Conservation (phyloP, 768 basidiomycete genomes). For the Botryobasidium botryosum region DNA sequence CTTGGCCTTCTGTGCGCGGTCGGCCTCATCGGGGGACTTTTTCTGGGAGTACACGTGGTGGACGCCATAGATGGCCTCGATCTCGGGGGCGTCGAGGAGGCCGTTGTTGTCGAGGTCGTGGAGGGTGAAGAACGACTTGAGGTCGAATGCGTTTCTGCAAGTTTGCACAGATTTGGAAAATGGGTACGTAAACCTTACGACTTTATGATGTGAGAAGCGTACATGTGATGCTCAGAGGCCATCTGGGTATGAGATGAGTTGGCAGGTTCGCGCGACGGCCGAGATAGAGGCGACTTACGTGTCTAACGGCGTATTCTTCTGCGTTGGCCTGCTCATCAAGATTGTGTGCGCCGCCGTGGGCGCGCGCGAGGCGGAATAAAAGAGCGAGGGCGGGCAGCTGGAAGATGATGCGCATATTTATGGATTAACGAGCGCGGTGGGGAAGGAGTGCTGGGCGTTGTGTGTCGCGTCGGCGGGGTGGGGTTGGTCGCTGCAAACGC, state of each 20-base stretch:
- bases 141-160: slow-evolving; percentile 61
- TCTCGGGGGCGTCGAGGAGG: slow-evolving; percentile 67
- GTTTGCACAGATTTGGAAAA: not conserved
- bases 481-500: no score
- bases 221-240: slow-evolving; percentile 83
- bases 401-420: no score
- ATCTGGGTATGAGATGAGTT: slow-evolving; percentile 33
- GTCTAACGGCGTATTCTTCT: slow-evolving; percentile 73
- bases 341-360: no score
- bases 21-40: slow-evolving; percentile 65
- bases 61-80: slow-evolving; percentile 91
- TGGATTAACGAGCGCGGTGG: no score
- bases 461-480: no score
- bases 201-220: slow-evolving; percentile 17
- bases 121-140: slow-evolving; percentile 81
- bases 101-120: slow-evolving; percentile 92
- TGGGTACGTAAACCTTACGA: not conserved
- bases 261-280: slow-evolving; percentile 9
- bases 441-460: no score
- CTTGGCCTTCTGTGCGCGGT: slow-evolving; percentile 70
- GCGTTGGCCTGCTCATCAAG: slow-evolving; percentile 11
- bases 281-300: slow-evolving; percentile 41
- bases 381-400: no score
- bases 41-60: slow-evolving; percentile 81
- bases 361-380: no score